Evolutionary conservation across 2,329 filamentous ascomycete genomes (phyloP).

Genomic region (Monosporascus ibericus): DNA sequence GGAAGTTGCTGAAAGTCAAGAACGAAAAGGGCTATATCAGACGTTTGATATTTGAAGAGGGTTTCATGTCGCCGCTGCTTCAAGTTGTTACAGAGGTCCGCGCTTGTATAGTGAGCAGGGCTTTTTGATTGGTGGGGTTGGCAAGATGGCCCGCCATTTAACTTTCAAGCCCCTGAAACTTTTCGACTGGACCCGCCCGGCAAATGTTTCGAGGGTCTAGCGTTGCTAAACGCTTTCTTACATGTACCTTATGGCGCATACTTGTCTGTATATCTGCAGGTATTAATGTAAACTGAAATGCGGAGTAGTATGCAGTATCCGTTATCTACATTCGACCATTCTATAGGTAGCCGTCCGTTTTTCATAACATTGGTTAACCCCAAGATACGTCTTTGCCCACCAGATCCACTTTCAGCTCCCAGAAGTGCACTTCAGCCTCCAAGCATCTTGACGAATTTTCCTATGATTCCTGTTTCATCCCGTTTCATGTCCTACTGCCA

Average conservation of each 20-base stretch:
- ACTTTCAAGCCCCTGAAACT: constrained; percentile 11
- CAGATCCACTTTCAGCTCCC: neutral
- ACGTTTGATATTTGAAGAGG: constrained; percentile 32
- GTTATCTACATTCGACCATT: neutral
- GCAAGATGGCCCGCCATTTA: constrained; percentile 8
- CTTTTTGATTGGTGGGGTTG: constrained; percentile 27
- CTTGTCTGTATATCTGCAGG: neutral
- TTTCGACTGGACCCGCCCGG: constrained; percentile 11
- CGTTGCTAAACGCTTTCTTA: neutral
- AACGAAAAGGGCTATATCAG: constrained; percentile 21
- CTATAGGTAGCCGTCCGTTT: neutral
- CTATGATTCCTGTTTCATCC: neutral
- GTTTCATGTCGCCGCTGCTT: constrained; percentile 32
- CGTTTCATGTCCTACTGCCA: neutral
- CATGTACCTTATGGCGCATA: neutral
- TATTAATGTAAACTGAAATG: too few relatives aligned
- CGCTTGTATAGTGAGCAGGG: constrained; percentile 23
- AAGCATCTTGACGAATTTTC: neutral
- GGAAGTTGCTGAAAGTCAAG: neutral
- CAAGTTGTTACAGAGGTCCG: constrained; percentile 32
- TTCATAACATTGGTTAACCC: neutral
- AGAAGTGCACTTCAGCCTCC: neutral
- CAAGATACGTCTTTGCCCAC: neutral
- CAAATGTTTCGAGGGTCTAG: constrained; percentile 1
- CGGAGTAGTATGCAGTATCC: too few relatives aligned